Evolutionary conservation across 768 basidiomycete genomes (phyloP).

Genomic region (Piloderma croceum): DNA sequence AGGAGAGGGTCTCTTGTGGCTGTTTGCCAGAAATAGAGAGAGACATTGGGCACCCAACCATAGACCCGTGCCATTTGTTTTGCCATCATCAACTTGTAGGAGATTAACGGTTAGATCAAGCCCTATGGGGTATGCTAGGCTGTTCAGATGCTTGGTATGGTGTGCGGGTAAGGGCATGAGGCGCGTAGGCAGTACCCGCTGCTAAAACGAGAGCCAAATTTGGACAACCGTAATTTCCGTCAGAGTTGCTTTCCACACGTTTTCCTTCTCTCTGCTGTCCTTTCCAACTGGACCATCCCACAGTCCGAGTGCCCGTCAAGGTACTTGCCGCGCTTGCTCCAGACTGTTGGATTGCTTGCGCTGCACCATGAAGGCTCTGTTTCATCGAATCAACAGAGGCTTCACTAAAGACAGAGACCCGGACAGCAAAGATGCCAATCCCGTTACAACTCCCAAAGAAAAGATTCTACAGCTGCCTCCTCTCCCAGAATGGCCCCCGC

Average conservation of each 20-base stretch:
- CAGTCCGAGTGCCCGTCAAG: no score
- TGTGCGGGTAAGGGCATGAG: conserved; percentile 38
- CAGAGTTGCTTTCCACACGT: no score
- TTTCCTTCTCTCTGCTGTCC: not conserved
- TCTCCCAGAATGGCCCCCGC: conserved; percentile 64
- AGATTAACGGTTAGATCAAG: conserved; percentile 37
- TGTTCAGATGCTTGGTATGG: conserved; percentile 54
- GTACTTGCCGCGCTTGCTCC: not conserved
- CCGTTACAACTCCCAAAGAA: conserved; percentile 40
- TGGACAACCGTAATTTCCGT: no score
- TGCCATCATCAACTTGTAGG: conserved; percentile 53
- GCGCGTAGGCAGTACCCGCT: no score
- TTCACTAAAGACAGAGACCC: conserved; percentile 63
- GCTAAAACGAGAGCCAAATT: no score
- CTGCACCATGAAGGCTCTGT: conserved; percentile 73
- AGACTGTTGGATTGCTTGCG: not conserved
- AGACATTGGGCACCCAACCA: conserved; percentile 83
- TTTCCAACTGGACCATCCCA: no score
- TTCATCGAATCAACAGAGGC: conserved; percentile 65
- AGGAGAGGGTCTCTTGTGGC: conserved; percentile 14
- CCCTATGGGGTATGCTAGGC: conserved; percentile 46
- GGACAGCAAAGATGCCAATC: conserved; percentile 38
- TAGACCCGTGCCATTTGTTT: conserved; percentile 73
- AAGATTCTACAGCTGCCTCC: conserved; percentile 57
- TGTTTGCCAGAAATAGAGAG: conserved; percentile 49